Evolutionary conservation across 2,329 filamentous ascomycete genomes (phyloP).

Genomic region (Colletotrichum sp.): DNA sequence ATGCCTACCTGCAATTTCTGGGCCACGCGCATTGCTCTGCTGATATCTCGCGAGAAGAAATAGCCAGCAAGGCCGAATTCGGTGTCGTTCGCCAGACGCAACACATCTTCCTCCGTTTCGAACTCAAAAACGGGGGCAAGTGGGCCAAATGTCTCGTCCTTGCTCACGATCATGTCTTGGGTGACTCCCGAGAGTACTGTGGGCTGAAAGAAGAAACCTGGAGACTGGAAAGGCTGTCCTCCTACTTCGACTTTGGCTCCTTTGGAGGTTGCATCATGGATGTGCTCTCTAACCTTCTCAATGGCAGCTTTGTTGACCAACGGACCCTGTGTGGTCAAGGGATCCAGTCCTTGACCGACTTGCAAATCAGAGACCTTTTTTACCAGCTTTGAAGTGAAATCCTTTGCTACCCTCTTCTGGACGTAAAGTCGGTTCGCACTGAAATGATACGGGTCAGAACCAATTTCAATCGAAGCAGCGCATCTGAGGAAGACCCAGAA

Average conservation of each 20-base stretch:
- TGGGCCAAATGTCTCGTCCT: constrained; percentile 76
- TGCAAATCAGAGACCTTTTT: constrained; percentile 62
- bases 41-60: constrained; percentile 63
- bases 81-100: constrained; percentile 66
- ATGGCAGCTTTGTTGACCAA: constrained; percentile 70
- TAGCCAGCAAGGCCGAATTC: constrained; percentile 76
- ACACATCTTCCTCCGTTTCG: constrained; percentile 72
- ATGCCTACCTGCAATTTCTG: constrained; percentile 53
- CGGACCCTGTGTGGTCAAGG: constrained; percentile 63
- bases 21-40: constrained; percentile 44
- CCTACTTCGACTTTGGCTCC: constrained; percentile 64
- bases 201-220: constrained; percentile 72
- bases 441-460: not conserved
- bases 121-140: constrained; percentile 73
- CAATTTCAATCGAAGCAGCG: not conserved
- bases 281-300: constrained; percentile 65
- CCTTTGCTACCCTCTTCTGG: constrained; percentile 63
- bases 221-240: constrained; percentile 60
- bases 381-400: constrained; percentile 54
- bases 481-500: not conserved
- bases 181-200: constrained; percentile 73
- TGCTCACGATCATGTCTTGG: constrained; percentile 67
- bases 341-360: constrained; percentile 59
- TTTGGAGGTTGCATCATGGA: constrained; percentile 64
- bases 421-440: constrained; percentile 60